Evolutionary conservation across 306 rosid genomes (phyloP).

Genomic region (Medicago arabica): DNA sequence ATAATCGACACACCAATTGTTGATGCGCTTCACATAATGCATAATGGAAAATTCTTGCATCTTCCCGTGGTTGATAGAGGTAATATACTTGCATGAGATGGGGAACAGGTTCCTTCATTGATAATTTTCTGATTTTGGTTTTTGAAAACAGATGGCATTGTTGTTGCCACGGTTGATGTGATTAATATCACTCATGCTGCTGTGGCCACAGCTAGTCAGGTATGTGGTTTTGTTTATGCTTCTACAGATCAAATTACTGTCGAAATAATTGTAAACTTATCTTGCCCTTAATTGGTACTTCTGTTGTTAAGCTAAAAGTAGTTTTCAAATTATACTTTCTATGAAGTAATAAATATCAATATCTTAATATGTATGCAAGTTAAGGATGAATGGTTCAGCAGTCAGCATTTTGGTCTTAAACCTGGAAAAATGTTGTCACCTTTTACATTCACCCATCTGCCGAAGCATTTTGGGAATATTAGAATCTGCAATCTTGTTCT

Average conservation of each 20-base stretch:
- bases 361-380: constrained; percentile 2
- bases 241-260: neutral
- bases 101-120: neutral
- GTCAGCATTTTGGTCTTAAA: constrained; percentile 3
- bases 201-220: constrained; percentile 80
- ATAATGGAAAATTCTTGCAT: constrained; percentile 90
- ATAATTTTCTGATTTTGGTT: constrained; percentile 45
- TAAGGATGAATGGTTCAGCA: neutral
- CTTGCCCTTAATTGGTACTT: neutral
- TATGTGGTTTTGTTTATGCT: constrained; percentile 33
- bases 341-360: neutral
- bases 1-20: constrained; percentile 84
- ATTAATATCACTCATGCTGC: constrained; percentile 94
- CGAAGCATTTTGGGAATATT: neutral
- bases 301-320: neutral
- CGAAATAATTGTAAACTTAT: constrained; percentile 8
- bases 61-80: constrained; percentile 91
- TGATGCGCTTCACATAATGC: constrained; percentile 94
- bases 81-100: constrained; percentile 39
- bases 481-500: neutral
- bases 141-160: constrained; percentile 70
- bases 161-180: constrained; percentile 83
- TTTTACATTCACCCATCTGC: constrained; percentile 9
- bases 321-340: neutral
- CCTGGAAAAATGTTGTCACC: neutral